phyloP scores from a whole-genome alignment of 345 rosid species.

The Raphanus sativus region DNA sequence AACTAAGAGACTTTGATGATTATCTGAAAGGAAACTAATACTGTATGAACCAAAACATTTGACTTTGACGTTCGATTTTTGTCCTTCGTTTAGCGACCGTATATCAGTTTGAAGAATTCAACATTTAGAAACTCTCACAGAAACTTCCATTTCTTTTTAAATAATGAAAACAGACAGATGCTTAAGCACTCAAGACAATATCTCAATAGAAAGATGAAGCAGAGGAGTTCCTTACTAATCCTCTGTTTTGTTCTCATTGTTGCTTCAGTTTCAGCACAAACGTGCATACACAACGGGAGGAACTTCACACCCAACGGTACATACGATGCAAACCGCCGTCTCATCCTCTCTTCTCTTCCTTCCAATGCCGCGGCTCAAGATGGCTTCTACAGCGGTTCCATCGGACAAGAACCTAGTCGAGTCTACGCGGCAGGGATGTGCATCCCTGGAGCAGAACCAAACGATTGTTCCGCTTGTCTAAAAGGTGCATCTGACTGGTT shows the following conservation, averaged over 20 bases:
- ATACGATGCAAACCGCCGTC: background rate
- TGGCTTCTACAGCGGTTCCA: background rate
- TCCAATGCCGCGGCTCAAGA: background rate
- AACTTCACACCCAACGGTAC: no score
- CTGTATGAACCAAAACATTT: background rate
- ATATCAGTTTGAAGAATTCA: background rate
- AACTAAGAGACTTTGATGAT: background rate
- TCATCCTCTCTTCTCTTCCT: background rate
- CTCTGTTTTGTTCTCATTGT: background rate
- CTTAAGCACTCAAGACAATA: background rate
- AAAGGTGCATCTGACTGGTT: background rate
- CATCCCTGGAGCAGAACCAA: background rate
- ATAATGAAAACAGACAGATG: background rate
- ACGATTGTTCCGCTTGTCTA: background rate
- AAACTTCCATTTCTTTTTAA: background rate
- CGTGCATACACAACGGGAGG: no score
- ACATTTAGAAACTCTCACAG: background rate
- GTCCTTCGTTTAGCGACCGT: background rate
- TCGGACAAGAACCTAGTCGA: background rate
- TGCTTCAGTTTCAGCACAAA: background rate
- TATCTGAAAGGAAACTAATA: background rate
- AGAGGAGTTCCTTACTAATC: background rate
- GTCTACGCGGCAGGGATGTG: background rate
- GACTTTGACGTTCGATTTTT: background rate
- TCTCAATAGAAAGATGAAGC: background rate